Conservation (phyloP, 441 rosid genomes). For the Syzygium malaccense region DNA sequence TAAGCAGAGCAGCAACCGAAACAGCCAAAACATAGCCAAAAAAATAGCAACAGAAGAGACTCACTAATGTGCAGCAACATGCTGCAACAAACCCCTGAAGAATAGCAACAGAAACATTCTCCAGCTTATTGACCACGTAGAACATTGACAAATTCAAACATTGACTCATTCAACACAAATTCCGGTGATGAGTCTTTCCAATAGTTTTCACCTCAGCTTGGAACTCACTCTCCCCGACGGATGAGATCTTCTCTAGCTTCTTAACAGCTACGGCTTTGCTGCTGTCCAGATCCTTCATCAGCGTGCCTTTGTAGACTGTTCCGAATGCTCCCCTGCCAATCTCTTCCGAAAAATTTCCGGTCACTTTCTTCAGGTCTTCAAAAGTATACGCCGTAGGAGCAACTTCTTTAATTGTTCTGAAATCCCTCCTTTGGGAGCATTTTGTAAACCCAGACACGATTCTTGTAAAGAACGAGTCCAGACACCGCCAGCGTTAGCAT, state of each 20-base stretch:
- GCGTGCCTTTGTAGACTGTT: constrained; percentile 9
- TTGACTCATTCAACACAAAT: not conserved
- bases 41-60: too few relatives aligned
- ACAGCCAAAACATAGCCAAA: too few relatives aligned
- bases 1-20: too few relatives aligned
- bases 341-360: constrained; percentile 25
- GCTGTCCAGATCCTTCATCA: not conserved
- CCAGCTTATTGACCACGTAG: too few relatives aligned
- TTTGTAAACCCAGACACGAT: not conserved
- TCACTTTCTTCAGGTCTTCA: constrained; percentile 18
- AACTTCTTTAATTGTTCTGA: not conserved
- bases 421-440: not conserved
- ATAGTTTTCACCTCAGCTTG: not conserved
- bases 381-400: constrained; percentile 14
- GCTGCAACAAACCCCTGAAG: too few relatives aligned
- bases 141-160: too few relatives aligned
- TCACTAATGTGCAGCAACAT: too few relatives aligned
- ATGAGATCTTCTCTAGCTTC: not conserved
- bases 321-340: constrained; percentile 18
- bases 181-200: not conserved
- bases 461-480: not conserved
- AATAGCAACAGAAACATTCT: too few relatives aligned
- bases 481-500: not conserved
- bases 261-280: not conserved
- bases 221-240: not conserved